Base-by-base conservation (phyloP, 106 monocot species). In the Amphibolis antarctica region DNA sequence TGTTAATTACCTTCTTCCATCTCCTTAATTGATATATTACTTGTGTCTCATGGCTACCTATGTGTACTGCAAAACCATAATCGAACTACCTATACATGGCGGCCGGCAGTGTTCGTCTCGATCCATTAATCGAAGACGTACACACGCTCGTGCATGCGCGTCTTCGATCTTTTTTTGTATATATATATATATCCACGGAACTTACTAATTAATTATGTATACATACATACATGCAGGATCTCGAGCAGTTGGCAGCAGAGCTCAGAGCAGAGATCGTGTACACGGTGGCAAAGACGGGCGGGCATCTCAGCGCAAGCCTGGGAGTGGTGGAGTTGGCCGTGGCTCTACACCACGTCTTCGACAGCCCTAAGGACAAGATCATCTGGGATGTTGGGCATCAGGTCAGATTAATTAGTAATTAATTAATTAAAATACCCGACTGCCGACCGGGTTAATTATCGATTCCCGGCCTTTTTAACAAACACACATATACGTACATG, bases 301-400 rank as follows among this genome's bases (percentile, higher is more conserved):
- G 88, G 1, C 88, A 93, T 50, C 65, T 93, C 65, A 85, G 88
- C 64, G 30, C 93, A 0, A 93, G 85, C 62, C 69, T 93, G 1
- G 88, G 88, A 11, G 93, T 93, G 36, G 93, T 93, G 62, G 93
- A 93, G 66, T 63, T 93, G 20, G 5, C 88, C 0, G 85, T 88
- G 43, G 93, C 93, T 11, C 72, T 93, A 29, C 93, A 93, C 66
- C 80, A 88, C 71, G 88, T 83, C 9, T 93, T 93, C 75, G 69
- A 85, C 42, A 73, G 80, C 24, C 93, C 93, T 4, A 70, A 88
- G 12, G 93, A 93, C 26, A 88, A 83, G 79, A 81, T 93, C 74
- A 76, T 93, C 15, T 88, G 93, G 93, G 93, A 93, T 70, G 93
- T 88, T 42, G 93, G 93, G 2, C 88, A 93, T 62, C 92, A 92